phyloP scores from a whole-genome alignment of 2,329 filamentous ascomycete species.

The Xylariaceae sp. region DNA sequence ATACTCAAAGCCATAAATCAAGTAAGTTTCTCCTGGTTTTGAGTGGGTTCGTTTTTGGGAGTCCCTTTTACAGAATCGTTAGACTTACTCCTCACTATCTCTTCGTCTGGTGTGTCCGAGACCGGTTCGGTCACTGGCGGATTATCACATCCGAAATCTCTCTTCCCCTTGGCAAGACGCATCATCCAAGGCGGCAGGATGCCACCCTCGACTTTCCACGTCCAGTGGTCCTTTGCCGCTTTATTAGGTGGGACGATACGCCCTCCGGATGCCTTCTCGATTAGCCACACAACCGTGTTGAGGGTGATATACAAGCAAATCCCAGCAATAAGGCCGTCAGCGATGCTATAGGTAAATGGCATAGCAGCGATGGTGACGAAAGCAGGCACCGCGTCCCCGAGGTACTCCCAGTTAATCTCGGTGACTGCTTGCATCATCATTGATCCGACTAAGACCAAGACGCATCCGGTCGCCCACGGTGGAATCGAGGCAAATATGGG shows the following conservation, averaged over 20 bases:
- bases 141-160: constrained; percentile 68
- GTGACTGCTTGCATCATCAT: constrained; percentile 80
- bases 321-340: constrained; percentile 81
- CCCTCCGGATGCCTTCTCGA: constrained; percentile 68
- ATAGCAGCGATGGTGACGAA: constrained; percentile 84
- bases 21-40: constrained; percentile 8
- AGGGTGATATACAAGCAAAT: constrained; percentile 76
- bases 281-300: constrained; percentile 70
- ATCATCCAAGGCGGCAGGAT: constrained; percentile 74
- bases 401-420: constrained; percentile 88
- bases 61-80: constrained; percentile 5
- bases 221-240: constrained; percentile 78
- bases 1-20: constrained; percentile 2
- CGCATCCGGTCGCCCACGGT: constrained; percentile 86
- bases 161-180: constrained; percentile 67
- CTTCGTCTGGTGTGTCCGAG: constrained; percentile 17
- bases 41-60: neutral
- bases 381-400: constrained; percentile 81
- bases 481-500: constrained; percentile 90
- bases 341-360: constrained; percentile 90
- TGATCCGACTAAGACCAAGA: constrained; percentile 83
- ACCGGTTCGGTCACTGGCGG: constrained; percentile 29
- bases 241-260: constrained; percentile 76
- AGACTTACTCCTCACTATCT: constrained; percentile 13
- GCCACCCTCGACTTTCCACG: constrained; percentile 74